phyloP scores from a whole-genome alignment of 164 flowering plant species.

The Paratinospora sagittata region DNA sequence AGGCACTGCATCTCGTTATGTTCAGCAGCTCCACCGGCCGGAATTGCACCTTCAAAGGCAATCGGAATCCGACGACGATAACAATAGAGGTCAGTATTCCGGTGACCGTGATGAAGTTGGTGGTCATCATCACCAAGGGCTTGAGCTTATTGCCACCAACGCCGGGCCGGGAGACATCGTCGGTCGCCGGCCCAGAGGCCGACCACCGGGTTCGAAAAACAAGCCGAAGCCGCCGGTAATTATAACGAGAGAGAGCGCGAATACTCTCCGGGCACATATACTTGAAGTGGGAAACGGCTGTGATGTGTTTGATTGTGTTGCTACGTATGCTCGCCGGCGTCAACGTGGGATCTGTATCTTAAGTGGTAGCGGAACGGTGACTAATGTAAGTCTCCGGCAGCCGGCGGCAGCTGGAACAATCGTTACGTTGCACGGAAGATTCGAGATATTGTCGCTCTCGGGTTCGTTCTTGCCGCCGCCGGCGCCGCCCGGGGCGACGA shows the following conservation, averaged over 20 bases:
- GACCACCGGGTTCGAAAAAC: constrained; percentile 83
- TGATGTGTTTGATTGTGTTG: constrained; percentile 63
- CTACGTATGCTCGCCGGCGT: constrained; percentile 59
- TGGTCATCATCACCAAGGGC: constrained; percentile 28
- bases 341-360: constrained; percentile 78
- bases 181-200: constrained; percentile 60
- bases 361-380: constrained; percentile 71
- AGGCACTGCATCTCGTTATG: constrained; percentile 59
- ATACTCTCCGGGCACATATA: constrained; percentile 75
- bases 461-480: constrained; percentile 91
- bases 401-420: constrained; percentile 58
- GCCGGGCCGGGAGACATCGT: constrained; percentile 40
- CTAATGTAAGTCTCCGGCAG: constrained; percentile 67
- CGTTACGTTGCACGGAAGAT: constrained; percentile 68
- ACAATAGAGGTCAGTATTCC: constrained; percentile 25
- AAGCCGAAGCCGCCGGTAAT: constrained; percentile 79
- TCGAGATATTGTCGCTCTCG: constrained; percentile 73
- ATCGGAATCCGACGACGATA: constrained; percentile 30
- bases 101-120: constrained; percentile 14
- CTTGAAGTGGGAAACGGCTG: constrained; percentile 63
- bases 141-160: constrained; percentile 29
- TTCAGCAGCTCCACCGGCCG: constrained; percentile 40
- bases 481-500: constrained; percentile 90
- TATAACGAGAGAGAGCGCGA: constrained; percentile 75
- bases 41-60: constrained; percentile 44